phyloP scores from a whole-genome alignment of 192 early-diverging fungal genomes.

The Endogone sp. region DNA sequence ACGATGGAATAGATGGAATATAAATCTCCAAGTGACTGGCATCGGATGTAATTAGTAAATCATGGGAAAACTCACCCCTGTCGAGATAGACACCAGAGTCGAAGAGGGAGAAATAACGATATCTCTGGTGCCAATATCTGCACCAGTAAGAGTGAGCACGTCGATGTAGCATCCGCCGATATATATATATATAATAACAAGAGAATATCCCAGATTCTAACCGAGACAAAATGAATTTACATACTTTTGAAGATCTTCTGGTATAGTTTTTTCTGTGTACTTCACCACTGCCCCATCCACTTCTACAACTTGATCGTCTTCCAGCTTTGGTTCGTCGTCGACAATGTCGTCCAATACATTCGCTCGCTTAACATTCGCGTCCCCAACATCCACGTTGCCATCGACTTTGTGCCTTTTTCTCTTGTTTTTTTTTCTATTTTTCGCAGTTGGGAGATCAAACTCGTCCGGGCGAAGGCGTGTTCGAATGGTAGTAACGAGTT shows the following conservation, averaged over 20 bases:
- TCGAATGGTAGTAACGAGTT: no score
- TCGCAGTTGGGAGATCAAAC: no score
- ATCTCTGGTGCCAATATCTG: slow-evolving; percentile 88
- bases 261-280: slow-evolving; percentile 27
- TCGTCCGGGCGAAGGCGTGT: no score
- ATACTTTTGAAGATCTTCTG: slow-evolving; percentile 23
- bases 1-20: no score
- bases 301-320: background rate
- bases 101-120: slow-evolving; percentile 76
- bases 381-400: background rate
- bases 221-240: background rate
- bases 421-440: no score
- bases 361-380: no score
- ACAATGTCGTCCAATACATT: background rate
- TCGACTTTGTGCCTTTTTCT: background rate
- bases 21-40: no score
- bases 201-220: background rate
- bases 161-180: background rate
- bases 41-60: slow-evolving; percentile 3
- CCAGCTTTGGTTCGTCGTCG: background rate
- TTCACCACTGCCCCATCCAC: slow-evolving; percentile 14
- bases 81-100: slow-evolving; percentile 88
- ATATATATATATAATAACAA: background rate
- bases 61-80: slow-evolving; percentile 44
- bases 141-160: background rate